Base-by-base conservation (phyloP, 257 asterid species). In the Pogostemon cablin region DNA sequence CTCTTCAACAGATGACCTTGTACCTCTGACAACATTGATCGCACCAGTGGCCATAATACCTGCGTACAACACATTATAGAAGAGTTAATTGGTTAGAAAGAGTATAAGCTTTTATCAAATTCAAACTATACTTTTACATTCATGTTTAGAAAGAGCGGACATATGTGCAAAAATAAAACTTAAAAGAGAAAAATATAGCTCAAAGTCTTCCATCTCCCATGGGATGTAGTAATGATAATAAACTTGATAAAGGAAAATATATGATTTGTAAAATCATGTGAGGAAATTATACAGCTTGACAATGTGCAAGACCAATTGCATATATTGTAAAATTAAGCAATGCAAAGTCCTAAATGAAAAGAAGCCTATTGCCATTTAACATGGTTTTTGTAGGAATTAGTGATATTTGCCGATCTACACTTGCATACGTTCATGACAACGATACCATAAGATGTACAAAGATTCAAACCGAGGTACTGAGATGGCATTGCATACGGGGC, bases 21-120 rank as follows among this genome's bases (percentile, higher is more conserved):
- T 86, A 72, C 98, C 98, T 74, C 98, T 82, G 67, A 92, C 98
- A 65, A 92, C 97, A 63, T 90, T 83, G 75, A 92, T 83, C 48
- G 98, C 98, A 79, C 98, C 98, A 63, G 92, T 84, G 39, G 97
- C 89, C 98, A 92, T 92, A 63, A 77, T 90, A 78, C 98, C 98
- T 92, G 78, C 67, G 78, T 72, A 72, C 44, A 85, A 62, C 63
- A 73, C 39, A 53, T 72, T 46, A 67, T 11, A 47, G 25, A 55
- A 42, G 74, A 41, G 57, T 72, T 43, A 62, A 20, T 11, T 63
- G 43, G 20, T 44, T 62, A 41, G 46, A 69, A 47, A 32, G 25
- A 2, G 8, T 39, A 49, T 12, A 68, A 47, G n/a, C 42, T 37
- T 40, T 71, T 44, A 55, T 7, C 10, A 60, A 67, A 40, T 65